Base-by-base conservation (phyloP, 2,329 filamentous ascomycete species). In the Beauveria sp. region DNA sequence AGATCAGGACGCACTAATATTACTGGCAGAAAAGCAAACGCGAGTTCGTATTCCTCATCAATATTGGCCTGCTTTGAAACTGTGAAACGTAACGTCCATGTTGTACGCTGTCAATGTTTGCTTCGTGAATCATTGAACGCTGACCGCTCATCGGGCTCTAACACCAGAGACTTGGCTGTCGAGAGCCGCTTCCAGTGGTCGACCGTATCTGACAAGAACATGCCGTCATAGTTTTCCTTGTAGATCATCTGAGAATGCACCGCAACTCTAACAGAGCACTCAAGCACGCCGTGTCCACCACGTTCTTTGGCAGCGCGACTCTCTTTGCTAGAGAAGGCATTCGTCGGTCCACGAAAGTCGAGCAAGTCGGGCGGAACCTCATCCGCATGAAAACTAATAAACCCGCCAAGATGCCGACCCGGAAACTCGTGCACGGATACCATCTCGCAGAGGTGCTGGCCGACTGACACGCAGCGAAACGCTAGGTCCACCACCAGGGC, bases 401-500 rank as follows among this genome's bases (percentile, higher is more conserved):
- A 22, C 9, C 67, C 63, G 12, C 52, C 20, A 45, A 64, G 64
- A 26, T 54, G 63, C 16, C 43, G n/a, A 12, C 66, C 31, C 3
- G 61, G 62, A 49, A 67, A 67, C 2, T 58, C 58, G 34, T 64
- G 66, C 40, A 45, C 60, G n/a, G 60, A 40, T 26, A 61, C 48
- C 12, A 68, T 60, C 9, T 53, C 28, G 14, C 48, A 31, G 1
- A 67, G 61, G 10, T 55, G 43, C 10, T 18, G 6, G 1, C 67
- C 65, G 16, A 61, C 62, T 4, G 60, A 60, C 8, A 53, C 63
- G 3, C 40, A 43, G 14, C n/a, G 26, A 31, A 67, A 68, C 8
- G 66, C 66, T 2, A 62, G 59, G 38, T 68, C 66, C 7, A 58
- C 62, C 16, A 68, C 64, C 5, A 68, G 52, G 5, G 59, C 60